Evolutionary conservation across 192 early-diverging fungal species (phyloP), one percentile per base, ranked within the genome.

Genomic region (Globomyces pollinis-pini): DNA sequence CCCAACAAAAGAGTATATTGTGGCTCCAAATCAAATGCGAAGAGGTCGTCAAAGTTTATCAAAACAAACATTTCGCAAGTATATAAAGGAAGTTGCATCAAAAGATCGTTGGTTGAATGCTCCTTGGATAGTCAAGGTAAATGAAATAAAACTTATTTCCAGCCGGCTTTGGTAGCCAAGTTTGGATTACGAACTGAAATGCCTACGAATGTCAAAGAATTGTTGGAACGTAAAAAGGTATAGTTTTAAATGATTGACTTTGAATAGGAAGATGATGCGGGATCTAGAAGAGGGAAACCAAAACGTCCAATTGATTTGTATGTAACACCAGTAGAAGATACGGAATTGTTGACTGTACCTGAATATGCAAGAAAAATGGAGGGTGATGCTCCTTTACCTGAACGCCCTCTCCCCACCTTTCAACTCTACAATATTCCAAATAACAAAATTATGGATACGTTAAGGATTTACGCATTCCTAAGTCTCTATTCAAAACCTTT

Each of bases 321-420:
- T 39, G 29, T 84, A 59, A 88, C 86, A 56, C 93, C 93, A 3
- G 83, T 89, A 2, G 91, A 96, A 50, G 91, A 96, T 70, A 61
- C 90, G 36, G 88, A 89, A 21, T 68, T 89, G 23, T 69, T 83
- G 1, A 62, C 73, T 30, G 41, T 58, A 53, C 70, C 81, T 65
- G 59, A 71, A 55, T 68, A 63, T 49, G 35, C 58, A 51, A 26
- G 52, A 24, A 15, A 61, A 65, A 0, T 61, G 70, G 23, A 57
- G 57, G 29, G 33, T 64, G 50, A 65, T 67, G 66, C 57, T 62
- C 29, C 24, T 53, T 33, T 72, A 33, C 38, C 72, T 29, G 49
- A 63, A 16, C 51, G 74, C 21, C 88, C 86, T 13, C 38, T 21
- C 11, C 63, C 74, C 9, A 43, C 45, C 8, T 57, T 53, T 9